These are phyloP conservation scores for Erysimum cheiranthoides DNA, from an alignment of 345 rosid species.

Conservation along the genomic window DNA sequence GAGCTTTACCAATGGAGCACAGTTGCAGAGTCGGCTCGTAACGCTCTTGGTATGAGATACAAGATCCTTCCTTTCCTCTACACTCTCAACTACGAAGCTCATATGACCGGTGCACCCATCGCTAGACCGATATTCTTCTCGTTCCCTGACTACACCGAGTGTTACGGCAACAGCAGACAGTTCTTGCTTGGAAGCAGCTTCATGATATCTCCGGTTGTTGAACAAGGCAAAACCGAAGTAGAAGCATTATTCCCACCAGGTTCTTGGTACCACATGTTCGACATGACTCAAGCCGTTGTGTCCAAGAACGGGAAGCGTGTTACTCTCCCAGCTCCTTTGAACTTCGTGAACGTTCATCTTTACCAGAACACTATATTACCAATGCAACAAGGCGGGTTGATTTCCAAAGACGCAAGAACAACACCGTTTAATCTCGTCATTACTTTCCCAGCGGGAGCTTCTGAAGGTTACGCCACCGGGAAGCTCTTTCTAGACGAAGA, in stretches of 20 bases:
- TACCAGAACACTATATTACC: conserved; percentile 83
- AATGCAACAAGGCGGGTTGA: conserved; percentile 88
- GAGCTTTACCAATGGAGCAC: conserved; percentile 96
- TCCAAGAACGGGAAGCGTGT: conserved; percentile 61
- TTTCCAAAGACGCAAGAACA: conserved; percentile 80
- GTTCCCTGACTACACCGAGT: conserved; percentile 66
- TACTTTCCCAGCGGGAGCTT: conserved; percentile 73
- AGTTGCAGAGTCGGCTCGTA: conserved; percentile 83
- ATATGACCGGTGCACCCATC: conserved; percentile 77
- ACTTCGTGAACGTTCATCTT: conserved; percentile 82
- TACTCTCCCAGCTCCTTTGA: conserved; percentile 76
- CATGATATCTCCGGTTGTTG: conserved; percentile 93
- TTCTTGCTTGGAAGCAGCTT: conserved; percentile 88
- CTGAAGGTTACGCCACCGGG: conserved; percentile 74
- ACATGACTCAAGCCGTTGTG: conserved; percentile 60
- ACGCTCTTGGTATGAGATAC: conserved; percentile 96
- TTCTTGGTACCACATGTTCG: conserved; percentile 86
- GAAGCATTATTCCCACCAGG: conserved; percentile 91
- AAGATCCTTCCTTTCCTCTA: conserved; percentile 84
- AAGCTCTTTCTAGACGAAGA: conserved; percentile 77
- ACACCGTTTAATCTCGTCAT: conserved; percentile 84
- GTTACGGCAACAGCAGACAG: conserved; percentile 84
- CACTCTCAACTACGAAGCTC: conserved; percentile 83
- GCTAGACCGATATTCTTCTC: conserved; percentile 99
- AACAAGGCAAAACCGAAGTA: conserved; percentile 71